Conservation (phyloP, 2,329 filamentous ascomycete species). For the Fusarium domesticum region DNA sequence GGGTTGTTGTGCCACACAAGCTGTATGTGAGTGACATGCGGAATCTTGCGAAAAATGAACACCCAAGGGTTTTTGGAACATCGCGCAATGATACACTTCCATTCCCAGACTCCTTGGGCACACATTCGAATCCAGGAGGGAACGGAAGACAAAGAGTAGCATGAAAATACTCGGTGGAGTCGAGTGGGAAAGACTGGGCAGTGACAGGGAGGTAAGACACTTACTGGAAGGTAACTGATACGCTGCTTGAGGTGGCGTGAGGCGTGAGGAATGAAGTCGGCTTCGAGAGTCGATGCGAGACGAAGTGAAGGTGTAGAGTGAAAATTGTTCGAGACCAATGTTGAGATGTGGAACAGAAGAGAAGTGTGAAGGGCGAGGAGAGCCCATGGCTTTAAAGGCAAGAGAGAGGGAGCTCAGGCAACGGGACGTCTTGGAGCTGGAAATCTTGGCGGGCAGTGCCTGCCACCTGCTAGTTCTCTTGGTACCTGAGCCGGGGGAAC, state of each 20-base stretch:
- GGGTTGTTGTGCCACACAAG: conserved; percentile 22
- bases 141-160: no score
- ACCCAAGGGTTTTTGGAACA: conserved; percentile 14
- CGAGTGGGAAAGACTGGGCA: not conserved
- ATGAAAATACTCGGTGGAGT: no score
- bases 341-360: conserved; percentile 18
- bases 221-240: not conserved
- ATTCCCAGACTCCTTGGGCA: conserved; percentile 5
- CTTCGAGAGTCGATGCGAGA: conserved; percentile 16
- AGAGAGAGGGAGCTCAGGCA: conserved; percentile 16
- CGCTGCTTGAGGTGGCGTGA: not conserved
- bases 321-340: conserved; percentile 15
- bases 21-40: conserved; percentile 18
- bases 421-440: no score
- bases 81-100: conserved; percentile 18
- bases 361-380: conserved; percentile 18
- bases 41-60: conserved; percentile 6
- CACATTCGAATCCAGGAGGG: conserved; percentile 6
- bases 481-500: conserved; percentile 6
- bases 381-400: conserved; percentile 25
- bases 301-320: conserved; percentile 26
- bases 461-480: conserved; percentile 12
- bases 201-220: not conserved
- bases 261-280: conserved; percentile 8
- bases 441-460: conserved; percentile 20